phyloP scores from a whole-genome alignment of 306 rosid genomes.

The Casuarina glauca region DNA sequence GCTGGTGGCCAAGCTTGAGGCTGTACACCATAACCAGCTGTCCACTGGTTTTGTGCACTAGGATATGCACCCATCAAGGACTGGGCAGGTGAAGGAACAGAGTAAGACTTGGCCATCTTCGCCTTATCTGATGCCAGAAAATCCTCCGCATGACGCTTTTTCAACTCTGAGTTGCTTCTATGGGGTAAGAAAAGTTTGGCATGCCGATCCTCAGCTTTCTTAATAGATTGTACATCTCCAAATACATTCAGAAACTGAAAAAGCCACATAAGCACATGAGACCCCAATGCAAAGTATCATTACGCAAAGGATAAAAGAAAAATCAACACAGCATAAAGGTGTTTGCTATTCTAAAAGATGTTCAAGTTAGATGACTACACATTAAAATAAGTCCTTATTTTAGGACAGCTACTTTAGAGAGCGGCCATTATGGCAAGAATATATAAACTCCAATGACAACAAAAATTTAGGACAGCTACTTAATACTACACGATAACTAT shows the following conservation, averaged over 20 bases:
- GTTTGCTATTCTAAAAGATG: background rate
- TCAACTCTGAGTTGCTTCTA: conserved; percentile 82
- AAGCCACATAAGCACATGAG: conserved; percentile 23
- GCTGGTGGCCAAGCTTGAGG: conserved; percentile 96
- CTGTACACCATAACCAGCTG: conserved; percentile 73
- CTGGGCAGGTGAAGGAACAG: conserved; percentile 81
- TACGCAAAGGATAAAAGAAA: background rate
- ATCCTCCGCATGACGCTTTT: conserved; percentile 96
- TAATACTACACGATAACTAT: background rate
- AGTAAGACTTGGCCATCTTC: conserved; percentile 67
- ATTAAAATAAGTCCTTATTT: background rate
- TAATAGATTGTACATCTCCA: conserved; percentile 85
- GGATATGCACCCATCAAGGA: conserved; percentile 81
- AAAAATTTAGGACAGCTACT: background rate
- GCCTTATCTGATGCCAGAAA: conserved; percentile 81
- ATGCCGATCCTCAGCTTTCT: conserved; percentile 92
- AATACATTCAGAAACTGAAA: conserved; percentile 90
- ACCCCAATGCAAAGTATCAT: conserved; percentile 1
- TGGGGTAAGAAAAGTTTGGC: conserved; percentile 85
- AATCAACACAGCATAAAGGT: background rate
- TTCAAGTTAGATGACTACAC: background rate
- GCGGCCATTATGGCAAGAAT: background rate
- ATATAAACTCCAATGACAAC: background rate
- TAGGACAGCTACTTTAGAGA: background rate
- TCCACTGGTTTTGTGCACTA: conserved; percentile 79